A percentile compares a stretch with the other conserved stretches of the same genome.
These are phyloP conservation scores for Neospermospora avenae DNA, from an alignment of 2,329 filamentous ascomycete species.

Conservation along the genomic window DNA sequence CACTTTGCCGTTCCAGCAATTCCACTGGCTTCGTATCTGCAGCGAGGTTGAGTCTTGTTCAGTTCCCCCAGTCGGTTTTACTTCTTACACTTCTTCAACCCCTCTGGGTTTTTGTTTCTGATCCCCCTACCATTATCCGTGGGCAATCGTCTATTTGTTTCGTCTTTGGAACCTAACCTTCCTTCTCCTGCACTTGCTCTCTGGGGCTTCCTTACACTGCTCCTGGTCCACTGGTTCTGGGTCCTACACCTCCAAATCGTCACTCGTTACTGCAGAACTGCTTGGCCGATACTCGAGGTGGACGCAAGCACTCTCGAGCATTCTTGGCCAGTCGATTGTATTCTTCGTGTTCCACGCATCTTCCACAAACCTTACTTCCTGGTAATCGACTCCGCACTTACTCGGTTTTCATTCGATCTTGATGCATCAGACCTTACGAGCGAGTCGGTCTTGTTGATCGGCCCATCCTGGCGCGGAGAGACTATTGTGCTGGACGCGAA, in stretches of 20 bases:
- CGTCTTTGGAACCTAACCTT: slow-evolving; percentile 22
- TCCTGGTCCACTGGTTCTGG: neutral
- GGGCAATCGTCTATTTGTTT: slow-evolving; percentile 21
- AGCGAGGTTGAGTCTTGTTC: slow-evolving; percentile 12
- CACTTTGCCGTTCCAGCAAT: slow-evolving; percentile 7
- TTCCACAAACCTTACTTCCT: neutral
- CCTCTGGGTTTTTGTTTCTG: slow-evolving; percentile 8
- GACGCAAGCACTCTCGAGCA: slow-evolving; percentile 12
- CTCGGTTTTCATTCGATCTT: slow-evolving; percentile 21
- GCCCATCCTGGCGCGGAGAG: slow-evolving; percentile 15
- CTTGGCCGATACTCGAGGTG: slow-evolving; percentile 8
- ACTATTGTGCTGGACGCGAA: slow-evolving; percentile 22
- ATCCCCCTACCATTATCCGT: neutral
- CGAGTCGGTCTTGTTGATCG: slow-evolving; percentile 29
- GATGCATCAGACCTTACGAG: slow-evolving; percentile 26
- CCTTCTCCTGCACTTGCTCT: slow-evolving; percentile 28
- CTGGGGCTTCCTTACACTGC: slow-evolving; percentile 14
- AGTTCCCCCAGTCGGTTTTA: slow-evolving; percentile 8
- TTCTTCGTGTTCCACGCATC: slow-evolving; percentile 7
- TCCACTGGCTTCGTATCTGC: slow-evolving; percentile 9
- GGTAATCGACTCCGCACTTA: slow-evolving; percentile 1
- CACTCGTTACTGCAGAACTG: slow-evolving; percentile 2
- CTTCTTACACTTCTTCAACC: slow-evolving; percentile 14
- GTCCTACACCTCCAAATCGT: neutral
- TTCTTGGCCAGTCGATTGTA: slow-evolving; percentile 23